Percentiles rank a stretch among this genome's conserved stretches.
phyloP scores from a whole-genome alignment of 1,284 basidiomycete species.

The Xerocomus amazonicus region DNA sequence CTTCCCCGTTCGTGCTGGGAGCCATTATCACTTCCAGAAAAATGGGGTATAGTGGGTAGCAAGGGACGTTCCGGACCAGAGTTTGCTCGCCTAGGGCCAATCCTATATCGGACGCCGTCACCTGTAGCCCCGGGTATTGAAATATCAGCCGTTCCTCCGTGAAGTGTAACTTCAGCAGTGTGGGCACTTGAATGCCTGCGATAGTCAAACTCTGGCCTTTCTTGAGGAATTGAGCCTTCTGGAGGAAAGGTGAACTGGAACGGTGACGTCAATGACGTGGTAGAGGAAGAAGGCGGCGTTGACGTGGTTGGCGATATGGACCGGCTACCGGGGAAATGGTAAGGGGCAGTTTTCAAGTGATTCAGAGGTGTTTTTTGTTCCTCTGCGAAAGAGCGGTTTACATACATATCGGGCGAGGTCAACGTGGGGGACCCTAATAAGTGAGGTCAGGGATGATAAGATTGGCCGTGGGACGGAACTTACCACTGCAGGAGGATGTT shows the following conservation, averaged over 20 bases:
- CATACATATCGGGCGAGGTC: slow-evolving; percentile 56
- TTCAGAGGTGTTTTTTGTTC: slow-evolving; percentile 60
- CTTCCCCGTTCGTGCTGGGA: slow-evolving; percentile 53
- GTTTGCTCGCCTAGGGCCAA: slow-evolving; percentile 47
- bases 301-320: slow-evolving; percentile 69
- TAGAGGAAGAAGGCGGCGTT: slow-evolving; percentile 63
- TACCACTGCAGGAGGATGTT: slow-evolving; percentile 42
- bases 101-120: slow-evolving; percentile 59
- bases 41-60: slow-evolving; percentile 47
- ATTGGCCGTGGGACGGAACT: slow-evolving; percentile 41
- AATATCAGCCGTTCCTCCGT: slow-evolving; percentile 68
- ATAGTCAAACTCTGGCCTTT: slow-evolving; percentile 62
- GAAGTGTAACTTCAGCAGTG: slow-evolving; percentile 59
- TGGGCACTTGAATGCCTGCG: slow-evolving; percentile 52
- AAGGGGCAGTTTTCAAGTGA: slow-evolving; percentile 55
- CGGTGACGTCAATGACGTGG: slow-evolving; percentile 58
- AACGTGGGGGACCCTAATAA: slow-evolving; percentile 57
- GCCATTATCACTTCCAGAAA: slow-evolving; percentile 49
- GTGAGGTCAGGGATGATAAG: slow-evolving; percentile 49
- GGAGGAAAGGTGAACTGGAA: slow-evolving; percentile 61
- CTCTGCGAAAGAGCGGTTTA: slow-evolving; percentile 50
- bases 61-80: slow-evolving; percentile 48
- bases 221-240: slow-evolving; percentile 48
- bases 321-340: slow-evolving; percentile 63
- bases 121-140: slow-evolving; percentile 48